Evolutionary conservation across 2,329 filamentous ascomycete species (phyloP).

Genomic region (Penicillium sclerotiorum): DNA sequence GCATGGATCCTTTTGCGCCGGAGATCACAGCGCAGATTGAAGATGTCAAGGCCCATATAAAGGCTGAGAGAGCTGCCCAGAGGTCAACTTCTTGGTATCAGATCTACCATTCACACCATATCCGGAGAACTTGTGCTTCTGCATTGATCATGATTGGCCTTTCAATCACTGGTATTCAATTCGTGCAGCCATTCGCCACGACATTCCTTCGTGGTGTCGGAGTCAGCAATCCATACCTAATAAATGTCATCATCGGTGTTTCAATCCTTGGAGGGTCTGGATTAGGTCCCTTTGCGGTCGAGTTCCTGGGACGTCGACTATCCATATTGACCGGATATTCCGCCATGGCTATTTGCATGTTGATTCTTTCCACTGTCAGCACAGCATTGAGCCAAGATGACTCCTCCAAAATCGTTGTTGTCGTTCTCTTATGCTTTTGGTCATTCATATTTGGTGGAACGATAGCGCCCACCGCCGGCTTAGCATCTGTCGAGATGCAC

Average conservation of each 20-base stretch:
- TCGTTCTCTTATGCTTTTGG: slow-evolving; percentile 31
- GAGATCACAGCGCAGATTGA: slow-evolving; percentile 28
- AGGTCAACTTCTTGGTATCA: slow-evolving; percentile 23
- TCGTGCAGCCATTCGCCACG: slow-evolving; percentile 22
- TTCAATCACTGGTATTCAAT: slow-evolving; percentile 29
- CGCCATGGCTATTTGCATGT: slow-evolving; percentile 27
- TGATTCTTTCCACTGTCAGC: slow-evolving; percentile 24
- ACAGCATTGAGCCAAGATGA: slow-evolving; percentile 20
- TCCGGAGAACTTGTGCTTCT: slow-evolving; percentile 26
- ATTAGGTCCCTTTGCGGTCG: slow-evolving; percentile 22
- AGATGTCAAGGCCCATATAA: slow-evolving; percentile 27
- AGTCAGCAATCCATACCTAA: slow-evolving; percentile 25
- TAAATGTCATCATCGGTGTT: slow-evolving; percentile 24
- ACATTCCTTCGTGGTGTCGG: slow-evolving; percentile 26
- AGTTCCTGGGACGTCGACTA: slow-evolving; percentile 28
- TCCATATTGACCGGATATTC: slow-evolving; percentile 25
- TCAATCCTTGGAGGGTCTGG: slow-evolving; percentile 23
- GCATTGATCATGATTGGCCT: slow-evolving; percentile 30
- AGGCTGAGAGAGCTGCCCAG: slow-evolving; percentile 18
- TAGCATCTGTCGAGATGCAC: slow-evolving; percentile 32
- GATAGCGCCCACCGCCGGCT: slow-evolving; percentile 24
- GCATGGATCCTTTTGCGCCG: slow-evolving; percentile 21
- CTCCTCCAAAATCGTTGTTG: slow-evolving; percentile 24
- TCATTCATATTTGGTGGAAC: slow-evolving; percentile 29
- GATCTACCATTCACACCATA: slow-evolving; percentile 26